phyloP scores from a whole-genome alignment of 2,329 filamentous ascomycete species.

The Lecanicillium sp. region DNA sequence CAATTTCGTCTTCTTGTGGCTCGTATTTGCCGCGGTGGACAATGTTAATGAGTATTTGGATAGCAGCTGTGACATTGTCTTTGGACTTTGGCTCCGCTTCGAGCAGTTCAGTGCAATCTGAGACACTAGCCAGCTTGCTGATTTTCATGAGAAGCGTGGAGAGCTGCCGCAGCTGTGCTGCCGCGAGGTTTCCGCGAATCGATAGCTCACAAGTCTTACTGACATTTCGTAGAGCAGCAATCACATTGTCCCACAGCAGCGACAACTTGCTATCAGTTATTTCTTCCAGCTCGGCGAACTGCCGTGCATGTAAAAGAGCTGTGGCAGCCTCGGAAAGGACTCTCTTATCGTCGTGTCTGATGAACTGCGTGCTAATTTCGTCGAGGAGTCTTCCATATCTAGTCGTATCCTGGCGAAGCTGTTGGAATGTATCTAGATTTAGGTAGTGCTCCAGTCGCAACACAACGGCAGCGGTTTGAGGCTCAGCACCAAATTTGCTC shows the following conservation, averaged over 20 bases:
- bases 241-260: slow-evolving; percentile 76
- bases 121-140: slow-evolving; percentile 70
- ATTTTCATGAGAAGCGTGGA: slow-evolving; percentile 70
- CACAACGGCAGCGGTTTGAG: slow-evolving; percentile 77
- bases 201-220: slow-evolving; percentile 65
- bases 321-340: slow-evolving; percentile 78
- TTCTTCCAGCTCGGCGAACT: slow-evolving; percentile 83
- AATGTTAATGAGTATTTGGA: slow-evolving; percentile 64
- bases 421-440: slow-evolving; percentile 79
- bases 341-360: slow-evolving; percentile 78
- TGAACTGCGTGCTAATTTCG: slow-evolving; percentile 89
- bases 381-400: slow-evolving; percentile 76
- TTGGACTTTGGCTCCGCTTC: slow-evolving; percentile 49
- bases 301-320: slow-evolving; percentile 75
- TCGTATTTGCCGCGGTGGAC: slow-evolving; percentile 65
- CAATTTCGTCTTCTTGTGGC: slow-evolving; percentile 60
- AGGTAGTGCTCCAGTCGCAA: slow-evolving; percentile 79
- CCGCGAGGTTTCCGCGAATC: slow-evolving; percentile 58
- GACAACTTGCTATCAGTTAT: slow-evolving; percentile 72
- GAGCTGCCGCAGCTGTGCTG: slow-evolving; percentile 58
- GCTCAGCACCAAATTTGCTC: slow-evolving; percentile 87
- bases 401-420: slow-evolving; percentile 76
- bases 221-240: slow-evolving; percentile 64
- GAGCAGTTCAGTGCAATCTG: slow-evolving; percentile 66
- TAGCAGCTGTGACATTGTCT: slow-evolving; percentile 42